A percentile compares a stretch with the other conserved stretches of the same genome.
Conservation (phyloP, 169 alveolate species). For the Eimeria maxima region DNA sequence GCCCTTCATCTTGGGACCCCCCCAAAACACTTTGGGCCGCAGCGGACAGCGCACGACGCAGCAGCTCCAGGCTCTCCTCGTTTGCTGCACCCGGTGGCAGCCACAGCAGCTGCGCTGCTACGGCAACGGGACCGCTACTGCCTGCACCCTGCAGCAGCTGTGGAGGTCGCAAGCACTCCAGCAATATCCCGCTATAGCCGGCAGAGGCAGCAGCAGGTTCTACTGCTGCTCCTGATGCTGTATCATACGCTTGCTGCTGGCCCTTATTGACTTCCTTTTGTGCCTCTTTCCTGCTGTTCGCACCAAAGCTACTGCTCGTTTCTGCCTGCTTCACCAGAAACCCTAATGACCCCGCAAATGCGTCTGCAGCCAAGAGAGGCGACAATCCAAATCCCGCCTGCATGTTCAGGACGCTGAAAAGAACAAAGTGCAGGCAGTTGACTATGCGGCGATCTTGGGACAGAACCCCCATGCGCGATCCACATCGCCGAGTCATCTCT, state of each 20-base stretch:
- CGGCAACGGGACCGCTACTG: background rate
- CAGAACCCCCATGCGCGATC: background rate
- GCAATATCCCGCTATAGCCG: background rate
- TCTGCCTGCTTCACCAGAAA: background rate
- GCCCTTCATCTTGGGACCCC: background rate
- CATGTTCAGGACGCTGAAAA: constrained; percentile 2
- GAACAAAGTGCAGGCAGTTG: constrained; percentile 45
- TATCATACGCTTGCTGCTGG: background rate
- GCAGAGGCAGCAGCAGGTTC: background rate
- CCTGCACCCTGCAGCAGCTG: background rate
- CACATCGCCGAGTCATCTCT: constrained; percentile 23
- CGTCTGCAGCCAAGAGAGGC: background rate
- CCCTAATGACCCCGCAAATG: constrained; percentile 17
- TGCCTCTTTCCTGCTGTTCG: background rate
- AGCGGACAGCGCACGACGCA: background rate
- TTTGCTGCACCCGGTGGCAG: constrained; percentile 33
- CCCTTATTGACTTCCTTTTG: background rate
- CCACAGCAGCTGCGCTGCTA: constrained; percentile 31
- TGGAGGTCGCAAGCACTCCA: constrained; percentile 3
- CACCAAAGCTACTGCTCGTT: background rate
- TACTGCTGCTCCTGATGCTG: background rate
- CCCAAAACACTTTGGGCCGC: background rate
- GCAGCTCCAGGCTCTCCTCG: constrained; percentile 36
- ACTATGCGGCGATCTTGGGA: background rate
- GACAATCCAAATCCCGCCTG: background rate